Evolutionary conservation across 2,329 filamentous ascomycete species (phyloP).

Genomic region (Catunica adiposa): DNA sequence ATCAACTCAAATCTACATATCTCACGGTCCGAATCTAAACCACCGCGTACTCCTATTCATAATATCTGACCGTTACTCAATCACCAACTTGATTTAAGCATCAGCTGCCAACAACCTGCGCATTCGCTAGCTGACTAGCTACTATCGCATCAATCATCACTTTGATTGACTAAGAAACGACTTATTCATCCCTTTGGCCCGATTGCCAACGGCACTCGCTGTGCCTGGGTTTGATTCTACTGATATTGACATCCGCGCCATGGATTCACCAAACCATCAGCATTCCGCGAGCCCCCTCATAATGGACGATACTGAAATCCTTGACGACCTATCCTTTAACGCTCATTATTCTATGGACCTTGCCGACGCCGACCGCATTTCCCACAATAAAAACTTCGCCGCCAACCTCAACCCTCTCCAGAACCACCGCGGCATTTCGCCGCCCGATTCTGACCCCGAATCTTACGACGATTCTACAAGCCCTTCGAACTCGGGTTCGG

Average conservation of each 20-base stretch:
- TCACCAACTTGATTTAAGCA: too few species aligned
- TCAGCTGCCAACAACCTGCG: too few species aligned
- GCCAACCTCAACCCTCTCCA: conserved; percentile 9
- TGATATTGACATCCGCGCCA: conserved; percentile 5
- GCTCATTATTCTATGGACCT: conserved; percentile 11
- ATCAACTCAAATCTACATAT: background rate
- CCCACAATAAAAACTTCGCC: conserved; percentile 8
- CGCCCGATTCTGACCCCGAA: conserved; percentile 13
- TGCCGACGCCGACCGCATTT: conserved; percentile 1
- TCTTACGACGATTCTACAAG: conserved; percentile 12
- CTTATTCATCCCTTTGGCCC: background rate
- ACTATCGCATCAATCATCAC: background rate
- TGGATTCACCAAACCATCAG: conserved; percentile 11
- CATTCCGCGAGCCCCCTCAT: conserved; percentile 13
- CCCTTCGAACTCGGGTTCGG: conserved; percentile 11
- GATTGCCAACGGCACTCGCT: conserved; percentile 7
- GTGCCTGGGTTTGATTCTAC: conserved; percentile 5
- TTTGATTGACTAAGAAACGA: background rate
- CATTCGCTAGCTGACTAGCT: background rate
- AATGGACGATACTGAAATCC: conserved; percentile 12
- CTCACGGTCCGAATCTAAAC: too few species aligned
- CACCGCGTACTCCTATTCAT: too few species aligned
- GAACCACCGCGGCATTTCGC: conserved; percentile 13
- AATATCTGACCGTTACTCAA: too few species aligned
- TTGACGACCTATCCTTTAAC: conserved; percentile 11